Evolutionary conservation across 805 yeast species (phyloP).

Genomic region (Wickerhamiella slavikovae): DNA sequence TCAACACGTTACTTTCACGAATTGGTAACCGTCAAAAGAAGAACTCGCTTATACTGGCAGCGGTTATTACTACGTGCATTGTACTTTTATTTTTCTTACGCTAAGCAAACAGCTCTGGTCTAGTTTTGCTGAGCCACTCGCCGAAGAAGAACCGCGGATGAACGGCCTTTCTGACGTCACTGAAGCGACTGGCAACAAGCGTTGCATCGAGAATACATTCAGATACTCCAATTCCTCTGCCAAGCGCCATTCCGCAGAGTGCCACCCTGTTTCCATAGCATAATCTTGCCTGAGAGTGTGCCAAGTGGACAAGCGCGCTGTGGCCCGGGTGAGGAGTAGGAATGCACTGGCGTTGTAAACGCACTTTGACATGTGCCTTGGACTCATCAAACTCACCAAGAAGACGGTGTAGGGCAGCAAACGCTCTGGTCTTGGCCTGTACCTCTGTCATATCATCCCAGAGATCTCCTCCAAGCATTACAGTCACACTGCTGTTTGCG

Average conservation of each 20-base stretch:
- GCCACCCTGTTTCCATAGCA: slow-evolving; percentile 25
- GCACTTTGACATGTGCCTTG: slow-evolving; percentile 17
- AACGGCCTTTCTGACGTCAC: slow-evolving; percentile 14
- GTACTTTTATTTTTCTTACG: slow-evolving; percentile 33
- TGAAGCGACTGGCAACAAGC: slow-evolving; percentile 28
- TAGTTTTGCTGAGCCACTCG: slow-evolving; percentile 11
- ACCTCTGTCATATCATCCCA: slow-evolving; percentile 18
- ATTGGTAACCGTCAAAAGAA: slow-evolving; percentile 79
- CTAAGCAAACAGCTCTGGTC: slow-evolving; percentile 12
- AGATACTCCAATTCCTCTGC: slow-evolving; percentile 74
- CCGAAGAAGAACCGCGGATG: slow-evolving; percentile 15
- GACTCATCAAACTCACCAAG: slow-evolving; percentile 17
- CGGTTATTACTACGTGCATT: slow-evolving; percentile 52
- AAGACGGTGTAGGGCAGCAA: slow-evolving; percentile 22
- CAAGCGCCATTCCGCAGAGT: slow-evolving; percentile 63
- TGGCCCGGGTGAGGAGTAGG: slow-evolving; percentile 71
- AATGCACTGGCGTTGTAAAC: slow-evolving; percentile 35
- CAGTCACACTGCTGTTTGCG: slow-evolving; percentile 43
- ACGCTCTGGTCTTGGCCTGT: slow-evolving; percentile 17
- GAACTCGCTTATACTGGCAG: slow-evolving; percentile 67
- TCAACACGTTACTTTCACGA: slow-evolving; percentile 50
- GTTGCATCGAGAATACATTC: slow-evolving; percentile 56
- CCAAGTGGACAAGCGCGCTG: slow-evolving; percentile 21
- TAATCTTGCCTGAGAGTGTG: slow-evolving; percentile 17
- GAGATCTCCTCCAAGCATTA: slow-evolving; percentile 78